Evolutionary conservation across 352 stramenopile species (phyloP).

Genomic region (Globisporangium alternatum): DNA sequence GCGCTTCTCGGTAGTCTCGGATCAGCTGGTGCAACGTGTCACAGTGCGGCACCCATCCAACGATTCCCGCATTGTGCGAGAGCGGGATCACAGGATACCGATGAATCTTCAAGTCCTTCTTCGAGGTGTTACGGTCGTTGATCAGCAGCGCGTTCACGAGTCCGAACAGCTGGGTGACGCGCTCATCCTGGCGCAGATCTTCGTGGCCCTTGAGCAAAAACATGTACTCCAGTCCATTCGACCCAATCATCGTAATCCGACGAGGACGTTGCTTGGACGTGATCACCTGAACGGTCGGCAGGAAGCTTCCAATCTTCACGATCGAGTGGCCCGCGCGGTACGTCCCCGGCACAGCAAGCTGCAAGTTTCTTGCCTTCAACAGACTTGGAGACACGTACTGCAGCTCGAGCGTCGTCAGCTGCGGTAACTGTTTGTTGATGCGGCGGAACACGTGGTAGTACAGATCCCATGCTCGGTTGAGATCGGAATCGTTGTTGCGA

Average conservation of each 20-base stretch:
- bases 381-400: conserved; percentile 95
- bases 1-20: conserved; percentile 89
- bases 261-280: conserved; percentile 97
- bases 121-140: conserved; percentile 94
- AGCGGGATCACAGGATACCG: conserved; percentile 97
- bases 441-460: conserved; percentile 98
- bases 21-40: conserved; percentile 99
- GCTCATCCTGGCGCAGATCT: conserved; percentile 98
- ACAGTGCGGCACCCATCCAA: conserved; percentile 98
- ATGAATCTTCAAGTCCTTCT: conserved; percentile 97
- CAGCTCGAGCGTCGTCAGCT: conserved; percentile 95
- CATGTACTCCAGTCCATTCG: conserved; percentile 97
- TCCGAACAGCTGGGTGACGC: conserved; percentile 99
- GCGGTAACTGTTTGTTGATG: conserved; percentile 87
- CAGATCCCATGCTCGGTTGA: conserved; percentile 97
- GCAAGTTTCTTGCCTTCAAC: conserved; percentile 89
- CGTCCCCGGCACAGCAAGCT: conserved; percentile 95
- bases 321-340: conserved; percentile 68
- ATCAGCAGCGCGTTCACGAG: conserved; percentile 99
- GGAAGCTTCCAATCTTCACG: conserved; percentile 87
- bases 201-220: conserved; percentile 99
- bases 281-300: conserved; percentile 94
- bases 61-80: conserved; percentile 97
- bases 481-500: conserved; percentile 63
- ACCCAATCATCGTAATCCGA: conserved; percentile 93